Evolutionary conservation across 768 basidiomycete species (phyloP), one percentile per base, ranked within the genome.

Genomic region (Collybiopsis confluens): DNA sequence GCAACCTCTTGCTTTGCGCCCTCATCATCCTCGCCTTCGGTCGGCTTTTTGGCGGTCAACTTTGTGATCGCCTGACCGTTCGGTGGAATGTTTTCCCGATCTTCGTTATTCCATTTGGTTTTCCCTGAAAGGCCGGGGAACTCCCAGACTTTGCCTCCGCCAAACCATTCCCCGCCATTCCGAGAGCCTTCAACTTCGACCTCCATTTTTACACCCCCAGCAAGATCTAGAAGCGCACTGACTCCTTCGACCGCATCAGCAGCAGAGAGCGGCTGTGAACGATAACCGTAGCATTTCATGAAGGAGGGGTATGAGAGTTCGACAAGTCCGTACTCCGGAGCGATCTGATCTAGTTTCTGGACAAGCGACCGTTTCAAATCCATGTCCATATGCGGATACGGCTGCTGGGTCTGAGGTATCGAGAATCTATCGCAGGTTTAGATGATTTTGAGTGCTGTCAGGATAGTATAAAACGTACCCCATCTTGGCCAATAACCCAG

Each of bases 141-240:
- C 55, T 88, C 83, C 95, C 96, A 98, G 7, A 85, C 63, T 56
- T 74, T 79, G 3, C 88, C 87, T 13, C 86, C 84, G 13, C 92
- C 93, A 63, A 98, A 98, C 93, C 95, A 96, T 70, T 98, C 95
- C 2, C 95, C 95, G 11, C 95, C 95, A 54, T 92, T 88, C 45
- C 87, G 77, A 28, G 88, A 80, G 35, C 93, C 92, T 65, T 95
- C 91, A 9, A 88, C 70, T 67, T 97, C 95, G 15, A 98, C 76
- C 62, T 98, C 94, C 69, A 99, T 80, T 43, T 83, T 75, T n/a
- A 96, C 79, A 2, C 97, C 95, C 40, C 82, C 85, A 2, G 94
- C 95, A 13, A 93, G 91, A 60, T 98, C 95, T 26, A 98, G 69
- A 40, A 99, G 75, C 1, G 95, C 91, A 18, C 82, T 77, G 42